Conservation (phyloP, 2,329 filamentous ascomycete species). For the Apiospora pterosperma region DNA sequence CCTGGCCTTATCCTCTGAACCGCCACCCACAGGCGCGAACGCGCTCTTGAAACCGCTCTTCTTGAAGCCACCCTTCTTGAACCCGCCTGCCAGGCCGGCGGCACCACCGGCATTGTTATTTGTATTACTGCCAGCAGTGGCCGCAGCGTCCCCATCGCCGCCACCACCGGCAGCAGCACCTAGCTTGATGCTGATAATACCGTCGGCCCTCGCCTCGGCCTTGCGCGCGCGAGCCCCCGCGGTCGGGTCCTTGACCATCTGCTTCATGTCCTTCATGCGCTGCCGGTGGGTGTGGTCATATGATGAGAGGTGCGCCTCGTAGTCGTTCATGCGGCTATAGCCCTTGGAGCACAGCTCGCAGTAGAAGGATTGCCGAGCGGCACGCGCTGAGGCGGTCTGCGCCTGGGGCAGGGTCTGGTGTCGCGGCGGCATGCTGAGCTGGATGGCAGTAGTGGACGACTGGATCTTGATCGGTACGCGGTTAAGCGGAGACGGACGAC, state of each 20-base stretch:
- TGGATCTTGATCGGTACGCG: neutral
- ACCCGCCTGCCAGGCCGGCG: slow-evolving; percentile 42
- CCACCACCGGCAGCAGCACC: slow-evolving; percentile 24
- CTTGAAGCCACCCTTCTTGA: slow-evolving; percentile 72
- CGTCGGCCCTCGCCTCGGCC: slow-evolving; percentile 67
- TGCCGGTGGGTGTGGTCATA: slow-evolving; percentile 97
- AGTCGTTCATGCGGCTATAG: slow-evolving; percentile 93
- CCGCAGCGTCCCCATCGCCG: slow-evolving; percentile 26
- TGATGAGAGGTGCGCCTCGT: slow-evolving; percentile 87
- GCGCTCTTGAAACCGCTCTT: slow-evolving; percentile 81
- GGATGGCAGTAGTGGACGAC: neutral
- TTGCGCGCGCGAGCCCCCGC: slow-evolving; percentile 63
- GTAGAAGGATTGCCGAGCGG: slow-evolving; percentile 77
- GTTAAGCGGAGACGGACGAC: neutral
- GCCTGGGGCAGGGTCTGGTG: slow-evolving; percentile 56
- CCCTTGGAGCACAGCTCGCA: slow-evolving; percentile 89
- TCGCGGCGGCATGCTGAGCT: slow-evolving; percentile 32
- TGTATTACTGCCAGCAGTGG: slow-evolving; percentile 17
- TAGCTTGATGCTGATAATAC: slow-evolving; percentile 65
- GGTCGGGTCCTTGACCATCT: slow-evolving; percentile 70
- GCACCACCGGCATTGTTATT: slow-evolving; percentile 20
- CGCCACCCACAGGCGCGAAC: slow-evolving; percentile 54
- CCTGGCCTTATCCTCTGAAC: slow-evolving; percentile 39
- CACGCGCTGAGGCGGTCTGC: slow-evolving; percentile 63
- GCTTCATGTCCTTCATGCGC: slow-evolving; percentile 83